phyloP scores from a whole-genome alignment of 768 basidiomycete genomes.

The Daedaleopsis sinensis region DNA sequence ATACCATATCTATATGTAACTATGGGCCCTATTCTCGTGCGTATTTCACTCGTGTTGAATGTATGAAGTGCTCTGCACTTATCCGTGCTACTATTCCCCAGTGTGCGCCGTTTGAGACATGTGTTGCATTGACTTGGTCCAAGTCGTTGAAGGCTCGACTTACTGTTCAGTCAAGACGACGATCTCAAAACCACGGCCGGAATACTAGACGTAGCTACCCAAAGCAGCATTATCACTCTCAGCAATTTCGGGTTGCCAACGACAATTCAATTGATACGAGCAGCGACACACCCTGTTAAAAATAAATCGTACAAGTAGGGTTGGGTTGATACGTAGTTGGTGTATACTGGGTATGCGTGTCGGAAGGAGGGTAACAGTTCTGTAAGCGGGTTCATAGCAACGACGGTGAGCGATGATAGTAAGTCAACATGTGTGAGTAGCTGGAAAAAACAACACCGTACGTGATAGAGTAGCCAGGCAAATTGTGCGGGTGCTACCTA shows the following conservation, averaged over 20 bases:
- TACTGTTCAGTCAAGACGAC: too few relatives aligned
- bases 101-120: too few relatives aligned
- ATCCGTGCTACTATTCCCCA: too few relatives aligned
- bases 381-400: conserved; percentile 6
- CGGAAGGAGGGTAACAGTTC: conserved; percentile 24
- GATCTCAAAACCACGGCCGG: too few relatives aligned
- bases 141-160: too few relatives aligned
- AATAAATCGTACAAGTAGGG: conserved; percentile 24
- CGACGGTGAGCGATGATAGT: not conserved
- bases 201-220: too few relatives aligned
- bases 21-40: too few relatives aligned
- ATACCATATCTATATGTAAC: conserved; percentile 2
- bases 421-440: conserved; percentile 1
- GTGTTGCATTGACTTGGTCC: too few relatives aligned
- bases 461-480: conserved; percentile 17
- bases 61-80: too few relatives aligned
- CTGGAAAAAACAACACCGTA: conserved; percentile 1
- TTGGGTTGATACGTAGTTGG: conserved; percentile 16
- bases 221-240: not conserved
- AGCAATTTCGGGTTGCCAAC: not conserved
- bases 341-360: conserved; percentile 25
- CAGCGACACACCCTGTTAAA: conserved; percentile 2
- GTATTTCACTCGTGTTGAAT: too few relatives aligned
- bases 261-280: not conserved
- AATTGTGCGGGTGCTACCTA: conserved; percentile 9